Base-by-base conservation (phyloP, 1,284 basidiomycete species). In the Xerocomus minutiporus region DNA sequence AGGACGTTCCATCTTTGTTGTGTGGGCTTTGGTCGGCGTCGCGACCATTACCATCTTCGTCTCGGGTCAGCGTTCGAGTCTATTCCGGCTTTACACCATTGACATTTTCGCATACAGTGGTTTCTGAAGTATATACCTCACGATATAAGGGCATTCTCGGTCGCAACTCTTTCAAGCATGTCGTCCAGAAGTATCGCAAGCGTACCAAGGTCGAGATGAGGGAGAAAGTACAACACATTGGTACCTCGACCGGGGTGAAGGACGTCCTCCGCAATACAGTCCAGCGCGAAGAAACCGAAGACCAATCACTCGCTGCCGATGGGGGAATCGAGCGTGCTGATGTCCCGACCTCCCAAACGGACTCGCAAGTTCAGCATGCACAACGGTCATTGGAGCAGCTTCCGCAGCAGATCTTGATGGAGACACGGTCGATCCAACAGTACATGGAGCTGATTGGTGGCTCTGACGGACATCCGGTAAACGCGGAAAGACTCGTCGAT, bases 11-110 rank as follows among this genome's bases (percentile, higher is more conserved):
- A 77, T 93, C 45, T 93, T 93, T 66, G 80, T 92, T 49, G 80
- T 84, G 8, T 93, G 91, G 91, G 86, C 88, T 0, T 68, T 93
- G 42, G 70, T 88, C 8, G 88, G 88, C 23, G 84, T 91, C 17
- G 86, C 77, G 1, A 81, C 86, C 0, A 81, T 91, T 78, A 88
- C 87, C 0, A 82, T 87, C 35, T 73, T 89, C 9, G 78, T 86
- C 53, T 83, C 86, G 8, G 79, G 86, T 85, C 52, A n/a, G 75
- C 55, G 39, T 48, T 26, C 1, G 3, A 20, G 17, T 32, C 12
- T 34, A 8, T 52, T 13, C 28, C 23, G 17, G 2, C 15, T 25
- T 36, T 1, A 26, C 15, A 12, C 6, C 15, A 34, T 23, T 65
- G 29, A 65, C 9, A 12, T 17, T 32, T 31, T 28, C n/a, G 1